Conservation (phyloP, 495 filamentous ascomycete genomes). For the Cenococcum geophilum region DNA sequence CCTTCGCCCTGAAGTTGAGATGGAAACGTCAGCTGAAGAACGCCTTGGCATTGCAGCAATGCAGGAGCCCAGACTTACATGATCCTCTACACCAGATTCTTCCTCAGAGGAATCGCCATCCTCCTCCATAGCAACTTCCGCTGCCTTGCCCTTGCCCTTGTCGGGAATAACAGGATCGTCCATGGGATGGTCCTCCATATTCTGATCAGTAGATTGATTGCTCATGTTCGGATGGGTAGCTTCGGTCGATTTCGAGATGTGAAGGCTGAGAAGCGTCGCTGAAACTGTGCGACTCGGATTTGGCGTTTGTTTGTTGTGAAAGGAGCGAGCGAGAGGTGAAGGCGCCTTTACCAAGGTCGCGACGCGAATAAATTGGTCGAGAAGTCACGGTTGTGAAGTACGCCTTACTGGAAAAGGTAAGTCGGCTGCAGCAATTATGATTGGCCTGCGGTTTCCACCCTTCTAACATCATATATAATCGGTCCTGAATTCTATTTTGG, state of each 20-base stretch:
- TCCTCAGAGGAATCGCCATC: constrained; percentile 31
- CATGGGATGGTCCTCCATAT: constrained; percentile 25
- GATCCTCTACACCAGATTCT: constrained; percentile 32
- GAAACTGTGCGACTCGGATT: too few relatives aligned
- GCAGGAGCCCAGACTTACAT: constrained; percentile 19
- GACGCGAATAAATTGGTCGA: too few relatives aligned
- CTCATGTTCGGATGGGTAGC: constrained; percentile 19
- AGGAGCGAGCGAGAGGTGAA: too few relatives aligned
- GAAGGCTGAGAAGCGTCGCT: too few relatives aligned
- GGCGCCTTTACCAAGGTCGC: too few relatives aligned
- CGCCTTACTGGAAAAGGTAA: too few relatives aligned
- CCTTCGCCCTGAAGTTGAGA: constrained; percentile 20
- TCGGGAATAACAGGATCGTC: constrained; percentile 13
- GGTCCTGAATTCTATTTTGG: too few relatives aligned
- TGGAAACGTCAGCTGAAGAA: constrained; percentile 14
- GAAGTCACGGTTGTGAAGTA: too few relatives aligned
- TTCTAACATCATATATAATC: too few relatives aligned
- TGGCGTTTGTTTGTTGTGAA: too few relatives aligned
- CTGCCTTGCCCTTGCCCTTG: constrained; percentile 44
- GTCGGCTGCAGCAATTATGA: too few relatives aligned
- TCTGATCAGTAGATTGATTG: constrained; percentile 26
- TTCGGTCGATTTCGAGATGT: background rate
- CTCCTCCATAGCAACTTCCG: constrained; percentile 28
- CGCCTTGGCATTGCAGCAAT: background rate
- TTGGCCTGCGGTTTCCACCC: too few relatives aligned